These are phyloP conservation scores for Cyclotella kingstonii DNA, from an alignment of 108 stramenopile species.

Conservation along the genomic window DNA sequence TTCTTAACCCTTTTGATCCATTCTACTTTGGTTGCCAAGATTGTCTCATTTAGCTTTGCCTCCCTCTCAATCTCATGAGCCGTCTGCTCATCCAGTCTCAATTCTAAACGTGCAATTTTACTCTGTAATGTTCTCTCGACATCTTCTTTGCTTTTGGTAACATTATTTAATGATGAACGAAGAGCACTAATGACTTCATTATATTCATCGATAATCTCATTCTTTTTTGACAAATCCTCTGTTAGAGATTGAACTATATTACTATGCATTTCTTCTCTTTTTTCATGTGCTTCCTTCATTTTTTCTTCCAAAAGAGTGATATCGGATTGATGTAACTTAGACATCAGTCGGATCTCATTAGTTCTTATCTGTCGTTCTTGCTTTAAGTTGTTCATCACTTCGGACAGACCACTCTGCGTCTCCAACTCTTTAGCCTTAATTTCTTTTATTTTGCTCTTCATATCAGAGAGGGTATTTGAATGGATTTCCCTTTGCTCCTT, in stretches of 20 bases:
- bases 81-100: constrained; percentile 12
- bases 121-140: not conserved
- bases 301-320: constrained; percentile 2
- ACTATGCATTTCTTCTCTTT: constrained; percentile 1
- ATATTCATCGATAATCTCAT: constrained; percentile 7
- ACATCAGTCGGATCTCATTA: constrained; percentile 1
- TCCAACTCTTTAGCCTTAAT: not conserved
- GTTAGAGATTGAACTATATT: not conserved
- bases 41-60: not conserved
- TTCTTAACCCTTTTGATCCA: constrained; percentile 7
- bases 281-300: not conserved
- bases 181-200: constrained; percentile 16
- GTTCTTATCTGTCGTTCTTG: constrained; percentile 5
- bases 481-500: constrained; percentile 1
- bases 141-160: constrained; percentile 19
- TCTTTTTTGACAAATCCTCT: constrained; percentile 13
- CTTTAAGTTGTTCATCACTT: constrained; percentile 13
- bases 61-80: not conserved
- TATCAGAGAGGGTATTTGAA: not conserved
- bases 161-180: constrained; percentile 10
- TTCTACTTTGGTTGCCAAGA: not conserved
- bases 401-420: not conserved
- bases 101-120: constrained; percentile 12
- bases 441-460: not conserved
- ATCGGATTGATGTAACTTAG: constrained; percentile 2